Evolutionary conservation across 495 filamentous ascomycete species (phyloP), one percentile per base, ranked within the genome.

Genomic region (Annulohypoxylon moriforme): DNA sequence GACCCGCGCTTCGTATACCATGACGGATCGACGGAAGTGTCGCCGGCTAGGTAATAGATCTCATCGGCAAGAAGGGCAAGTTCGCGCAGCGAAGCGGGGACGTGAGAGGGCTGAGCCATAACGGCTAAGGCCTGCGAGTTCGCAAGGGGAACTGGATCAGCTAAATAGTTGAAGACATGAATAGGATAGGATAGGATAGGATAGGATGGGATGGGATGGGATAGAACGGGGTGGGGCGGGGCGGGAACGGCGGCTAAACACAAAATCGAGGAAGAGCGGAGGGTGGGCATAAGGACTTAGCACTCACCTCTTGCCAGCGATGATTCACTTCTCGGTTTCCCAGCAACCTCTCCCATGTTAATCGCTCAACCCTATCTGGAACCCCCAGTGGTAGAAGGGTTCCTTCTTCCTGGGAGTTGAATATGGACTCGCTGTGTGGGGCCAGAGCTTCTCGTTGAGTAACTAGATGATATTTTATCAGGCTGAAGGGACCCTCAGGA

Each of bases 1-100:
- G 88, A 88, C 5, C 90, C 88, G 5, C 96, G 89, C 78, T 96
- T 96, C 60, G 94, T 92, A 77, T 98, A 99, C 96, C 96, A 98
- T 10, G 86, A 87, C 0, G 88, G 85, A 76, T 98, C 94, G 68
- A 97, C 91, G 13, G 88, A 87, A 4, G 81, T 81, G 77, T 98
- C 96, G 44, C 93, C 93, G 0, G 96, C 88, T 2, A 97, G 88
- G 71, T 86, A 92, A 78, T 90, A 89, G 29, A 99, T 95, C 80
- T 99, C 96, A 79, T 96, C 94, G 6, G 91, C 86, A 1, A 99
- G 89, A 40, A 85, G 81, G 33, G 91, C 89, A 11, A 99, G 87
- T 81, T 98, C 95, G 7, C 84, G 83, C 1, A 98, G 76, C 1
- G 94, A 92, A n/a, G 88, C 73, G 0, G 93, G 90, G 60, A 97